phyloP scores from a whole-genome alignment of 2,329 filamentous ascomycete species.

The Verticillium nubilum region DNA sequence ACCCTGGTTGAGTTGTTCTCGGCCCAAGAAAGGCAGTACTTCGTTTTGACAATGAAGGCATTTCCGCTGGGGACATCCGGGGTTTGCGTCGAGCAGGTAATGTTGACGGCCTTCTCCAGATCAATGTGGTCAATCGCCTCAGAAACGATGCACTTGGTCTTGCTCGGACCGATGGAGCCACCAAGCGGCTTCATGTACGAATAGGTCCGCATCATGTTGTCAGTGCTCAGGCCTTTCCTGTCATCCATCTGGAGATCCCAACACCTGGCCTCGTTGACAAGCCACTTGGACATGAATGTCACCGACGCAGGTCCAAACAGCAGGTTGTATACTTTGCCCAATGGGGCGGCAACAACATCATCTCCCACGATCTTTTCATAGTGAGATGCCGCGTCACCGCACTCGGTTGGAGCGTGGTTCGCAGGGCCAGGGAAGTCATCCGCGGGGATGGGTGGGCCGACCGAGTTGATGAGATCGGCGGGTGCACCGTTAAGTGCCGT shows the following conservation, averaged over 20 bases:
- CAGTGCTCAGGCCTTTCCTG: conserved; percentile 69
- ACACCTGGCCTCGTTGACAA: conserved; percentile 83
- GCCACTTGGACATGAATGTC: conserved; percentile 79
- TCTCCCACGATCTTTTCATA: conserved; percentile 84
- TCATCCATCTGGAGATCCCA: conserved; percentile 83
- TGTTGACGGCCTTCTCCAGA: conserved; percentile 76
- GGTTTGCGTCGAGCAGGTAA: conserved; percentile 80
- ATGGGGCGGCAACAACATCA: conserved; percentile 76
- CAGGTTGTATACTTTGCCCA: conserved; percentile 86
- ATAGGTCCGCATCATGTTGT: conserved; percentile 69
- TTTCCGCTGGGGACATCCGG: conserved; percentile 94
- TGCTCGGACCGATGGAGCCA: conserved; percentile 79
- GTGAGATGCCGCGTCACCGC: conserved; percentile 70
- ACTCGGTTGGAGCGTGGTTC: conserved; percentile 79
- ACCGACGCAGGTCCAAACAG: conserved; percentile 79
- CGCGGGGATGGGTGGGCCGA: conserved; percentile 31
- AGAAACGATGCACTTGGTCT: conserved; percentile 89
- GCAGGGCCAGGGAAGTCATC: conserved; percentile 80
- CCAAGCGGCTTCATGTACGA: conserved; percentile 89
- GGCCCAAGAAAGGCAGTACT: conserved; percentile 91
- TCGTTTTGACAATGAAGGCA: conserved; percentile 86
- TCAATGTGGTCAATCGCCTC: conserved; percentile 82
- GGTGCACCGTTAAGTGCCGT: conserved; percentile 36
- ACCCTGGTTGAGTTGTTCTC: conserved; percentile 80
- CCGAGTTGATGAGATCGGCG: conserved; percentile 46